A percentile compares a stretch with the other conserved stretches of the same genome.
These are phyloP conservation scores for Capsella bursapastoris DNA, from an alignment of 345 rosid genomes.

Conservation along the genomic window DNA sequence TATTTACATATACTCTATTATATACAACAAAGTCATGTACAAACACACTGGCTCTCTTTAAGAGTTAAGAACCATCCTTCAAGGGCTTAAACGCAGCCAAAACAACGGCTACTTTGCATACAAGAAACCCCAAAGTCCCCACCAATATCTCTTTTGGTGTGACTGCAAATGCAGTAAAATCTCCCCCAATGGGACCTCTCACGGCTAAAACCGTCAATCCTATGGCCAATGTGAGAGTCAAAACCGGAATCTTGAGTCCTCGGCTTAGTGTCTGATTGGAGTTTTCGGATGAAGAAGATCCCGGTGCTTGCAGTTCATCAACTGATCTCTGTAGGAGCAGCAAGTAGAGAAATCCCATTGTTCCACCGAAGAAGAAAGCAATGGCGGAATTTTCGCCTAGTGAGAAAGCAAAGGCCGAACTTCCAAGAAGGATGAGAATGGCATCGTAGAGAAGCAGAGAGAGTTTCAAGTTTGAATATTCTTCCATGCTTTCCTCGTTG, in stretches of 20 bases:
- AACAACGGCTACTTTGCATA: conserved; percentile 82
- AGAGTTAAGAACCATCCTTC: conserved; percentile 34
- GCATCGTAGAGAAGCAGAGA: conserved; percentile 61
- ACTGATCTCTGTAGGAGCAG: conserved; percentile 75
- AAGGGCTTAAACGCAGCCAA: conserved; percentile 80
- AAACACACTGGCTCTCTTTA: conserved; percentile 4
- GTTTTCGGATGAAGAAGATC: conserved; percentile 43
- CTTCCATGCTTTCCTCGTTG: conserved; percentile 83
- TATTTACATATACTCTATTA: conserved; percentile 15
- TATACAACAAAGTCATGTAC: conserved; percentile 33
- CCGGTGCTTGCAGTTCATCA: conserved; percentile 61
- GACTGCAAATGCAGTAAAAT: conserved; percentile 44
- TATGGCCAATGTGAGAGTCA: conserved; percentile 52
- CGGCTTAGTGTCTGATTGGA: conserved; percentile 33
- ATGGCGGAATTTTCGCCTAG: conserved; percentile 55
- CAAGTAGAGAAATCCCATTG: conserved; percentile 69
- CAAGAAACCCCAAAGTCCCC: conserved; percentile 84
- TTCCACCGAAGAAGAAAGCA: conserved; percentile 79
- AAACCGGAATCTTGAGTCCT: conserved; percentile 54
- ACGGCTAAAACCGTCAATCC: conserved; percentile 52
- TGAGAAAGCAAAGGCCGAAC: conserved; percentile 50
- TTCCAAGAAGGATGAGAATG: conserved; percentile 55
- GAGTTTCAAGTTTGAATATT: conserved; percentile 74
- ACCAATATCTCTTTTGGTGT: conserved; percentile 69
- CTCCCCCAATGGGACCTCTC: conserved; percentile 52